These are phyloP conservation scores for Xylaria sp. DNA, from an alignment of 2,329 filamentous ascomycete species.

Conservation along the genomic window DNA sequence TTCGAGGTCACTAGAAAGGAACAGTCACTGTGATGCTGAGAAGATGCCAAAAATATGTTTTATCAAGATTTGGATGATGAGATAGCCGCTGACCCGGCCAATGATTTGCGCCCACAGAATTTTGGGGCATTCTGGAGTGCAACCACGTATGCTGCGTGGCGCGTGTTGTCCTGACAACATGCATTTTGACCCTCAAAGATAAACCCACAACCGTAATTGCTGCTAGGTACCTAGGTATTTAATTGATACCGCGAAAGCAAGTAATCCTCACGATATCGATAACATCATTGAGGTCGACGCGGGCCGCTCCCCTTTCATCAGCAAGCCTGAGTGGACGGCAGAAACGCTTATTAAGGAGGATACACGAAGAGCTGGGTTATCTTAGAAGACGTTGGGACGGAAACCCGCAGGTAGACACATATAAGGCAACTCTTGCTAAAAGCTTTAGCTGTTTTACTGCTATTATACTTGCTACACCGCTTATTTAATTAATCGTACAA, in stretches of 20 bases:
- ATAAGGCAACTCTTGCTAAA: too few species aligned
- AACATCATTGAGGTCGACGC: conserved; percentile 31
- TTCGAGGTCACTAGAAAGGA: conserved; percentile 21
- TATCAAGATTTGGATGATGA: conserved; percentile 35
- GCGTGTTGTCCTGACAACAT: conserved; percentile 34
- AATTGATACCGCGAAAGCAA: conserved; percentile 28
- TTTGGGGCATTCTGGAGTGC: conserved; percentile 32
- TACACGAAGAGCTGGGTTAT: too few species aligned
- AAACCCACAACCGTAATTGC: conserved; percentile 22
- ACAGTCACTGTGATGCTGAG: conserved; percentile 27
- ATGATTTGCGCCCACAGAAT: conserved; percentile 34
- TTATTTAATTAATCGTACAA: too few species aligned
- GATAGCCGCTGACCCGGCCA: conserved; percentile 24
- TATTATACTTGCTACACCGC: too few species aligned
- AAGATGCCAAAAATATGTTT: conserved; percentile 35
- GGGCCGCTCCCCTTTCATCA: conserved; percentile 36
- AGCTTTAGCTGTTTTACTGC: too few species aligned
- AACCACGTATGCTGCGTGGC: conserved; percentile 34
- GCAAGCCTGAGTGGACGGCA: conserved; percentile 29
- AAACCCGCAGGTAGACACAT: too few species aligned
- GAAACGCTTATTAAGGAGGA: conserved; percentile 28
- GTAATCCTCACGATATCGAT: conserved; percentile 29
- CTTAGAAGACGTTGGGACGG: too few species aligned
- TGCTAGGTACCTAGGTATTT: conserved; percentile 19
- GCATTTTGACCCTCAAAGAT: conserved; percentile 29